Evolutionary conservation across 2,329 filamentous ascomycete genomes (phyloP), one percentile per base, ranked within the genome.

Genomic region (Monilinia aucupariae): DNA sequence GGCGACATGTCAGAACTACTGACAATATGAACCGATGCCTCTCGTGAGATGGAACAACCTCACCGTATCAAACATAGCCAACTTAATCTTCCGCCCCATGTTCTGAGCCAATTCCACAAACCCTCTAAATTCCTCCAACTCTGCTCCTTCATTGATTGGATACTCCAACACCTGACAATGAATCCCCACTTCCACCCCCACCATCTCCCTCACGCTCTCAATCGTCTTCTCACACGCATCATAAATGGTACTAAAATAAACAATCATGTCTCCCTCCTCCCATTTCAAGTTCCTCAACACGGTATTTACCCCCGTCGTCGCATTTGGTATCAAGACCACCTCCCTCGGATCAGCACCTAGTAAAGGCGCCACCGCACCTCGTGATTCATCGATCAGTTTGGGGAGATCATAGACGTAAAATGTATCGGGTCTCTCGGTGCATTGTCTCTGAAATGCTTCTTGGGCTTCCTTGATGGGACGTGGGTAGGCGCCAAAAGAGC

Each of bases 401-500:
- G 85, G 82, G 64, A 85, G 85, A 3, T 85, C 80, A 72, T 87
- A 88, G 30, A 88, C 85, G 72, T 93, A 86, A 78, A 91, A 96
- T 8, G 78, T 74, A 75, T 96, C 91, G 0, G 92, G 90, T 0
- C 79, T 80, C 1, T 81, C 78, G 75, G 96, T 90, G 41, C 80
- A 77, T 4, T 78, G 76, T 66, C 85, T 82, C 76, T 96, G 91
- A 41, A 81, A 77, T 6, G 78, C 76, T 65, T 85, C 81, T 72
- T 92, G 88, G 49, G 78, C 79, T n/a, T 80, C 74, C 22, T 81
- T 82, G 64, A 97, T 80, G 27, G 76, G 71, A 8, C 75, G 77
- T 1, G 92, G 92, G 70, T 86, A 86, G 2, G 87, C 87, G 50
- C 92, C 92, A 72, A 90, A 96, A 1, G 91, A 94, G 58, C 90